Base-by-base conservation (phyloP, 805 yeast genomes). In the Nadsonia fulvescens region DNA sequence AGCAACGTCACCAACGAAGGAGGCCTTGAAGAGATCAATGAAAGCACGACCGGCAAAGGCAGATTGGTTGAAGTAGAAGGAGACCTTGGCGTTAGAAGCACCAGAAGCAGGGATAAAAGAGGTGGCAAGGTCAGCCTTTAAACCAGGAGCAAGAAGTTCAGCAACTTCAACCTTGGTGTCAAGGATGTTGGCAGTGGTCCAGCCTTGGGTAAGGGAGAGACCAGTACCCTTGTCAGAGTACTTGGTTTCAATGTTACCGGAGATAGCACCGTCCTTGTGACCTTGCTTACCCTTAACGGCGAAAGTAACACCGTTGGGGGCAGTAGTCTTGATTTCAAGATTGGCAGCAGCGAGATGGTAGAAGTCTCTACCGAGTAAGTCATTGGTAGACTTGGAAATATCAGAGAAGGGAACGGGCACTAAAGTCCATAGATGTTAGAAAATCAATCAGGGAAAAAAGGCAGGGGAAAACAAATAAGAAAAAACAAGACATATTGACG, bases 301-400 rank as follows among this genome's bases (percentile, higher is more conserved):
- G 70, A 89, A 89, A 34, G 81, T 66, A 32, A 86, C 95, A 46
- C 95, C 95, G 54, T 82, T 86, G 53, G 94, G 93, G 44, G 98
- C 93, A 39, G 66, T 67, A 41, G 96, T 75, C 64, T 78, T 76
- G 46, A 86, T 70, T 49, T 79, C 93, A 40, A 89, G 66, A 32
- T 89, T 58, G 40, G 89, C 89, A 37, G 89, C 78, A 38, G 86
- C 59, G 42, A 66, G 60, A 64, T 89, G 96, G 74, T 64, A 89
- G 71, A 82, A 89, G 60, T 89, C 98, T 58, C 63, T 74, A 61
- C 67, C 65, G 52, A 89, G 68, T 46, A 89, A 69, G 58, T 74
- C 89, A 63, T 82, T 83, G 59, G 92, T 66, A 52, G 78, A 69
- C 63, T 82, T 83, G 52, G 91, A 73, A 49, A 89, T 76, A 58